A percentile compares a stretch with the other conserved stretches of the same genome.
Evolutionary conservation across 164 flowering plant species (phyloP).

Genomic region (Chimonanthus salicifolius): DNA sequence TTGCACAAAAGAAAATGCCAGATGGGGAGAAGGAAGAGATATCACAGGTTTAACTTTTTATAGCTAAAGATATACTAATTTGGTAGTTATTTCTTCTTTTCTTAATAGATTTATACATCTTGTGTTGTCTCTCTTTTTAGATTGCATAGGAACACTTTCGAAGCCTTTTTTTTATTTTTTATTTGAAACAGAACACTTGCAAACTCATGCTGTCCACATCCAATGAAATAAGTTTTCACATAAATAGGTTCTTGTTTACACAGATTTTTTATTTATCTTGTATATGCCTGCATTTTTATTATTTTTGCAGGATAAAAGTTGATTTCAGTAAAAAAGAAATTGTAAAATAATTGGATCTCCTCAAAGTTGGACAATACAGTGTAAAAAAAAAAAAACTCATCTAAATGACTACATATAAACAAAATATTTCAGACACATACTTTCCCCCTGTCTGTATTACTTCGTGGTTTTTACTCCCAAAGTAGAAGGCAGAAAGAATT

Average conservation of each 20-base stretch:
- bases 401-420: too few species aligned
- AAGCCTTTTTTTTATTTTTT: neutral
- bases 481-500: neutral
- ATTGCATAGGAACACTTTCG: neutral
- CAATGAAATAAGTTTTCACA: neutral
- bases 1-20: slow-evolving; percentile 89
- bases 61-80: neutral
- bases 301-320: too few species aligned
- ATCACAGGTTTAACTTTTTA: slow-evolving; percentile 61
- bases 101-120: neutral
- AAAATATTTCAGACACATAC: too few species aligned
- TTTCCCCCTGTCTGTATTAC: too few species aligned
- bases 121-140: neutral
- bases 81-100: neutral
- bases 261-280: too few species aligned
- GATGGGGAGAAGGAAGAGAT: slow-evolving; percentile 86
- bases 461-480: neutral
- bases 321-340: too few species aligned
- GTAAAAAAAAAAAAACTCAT: too few species aligned
- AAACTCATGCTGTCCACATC: neutral
- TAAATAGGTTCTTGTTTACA: too few species aligned
- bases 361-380: neutral
- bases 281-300: too few species aligned
- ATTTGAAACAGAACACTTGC: neutral
- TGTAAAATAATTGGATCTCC: neutral